Evolutionary conservation across 345 rosid genomes (phyloP).

Genomic region (Psidium friedrichsthalianum): DNA sequence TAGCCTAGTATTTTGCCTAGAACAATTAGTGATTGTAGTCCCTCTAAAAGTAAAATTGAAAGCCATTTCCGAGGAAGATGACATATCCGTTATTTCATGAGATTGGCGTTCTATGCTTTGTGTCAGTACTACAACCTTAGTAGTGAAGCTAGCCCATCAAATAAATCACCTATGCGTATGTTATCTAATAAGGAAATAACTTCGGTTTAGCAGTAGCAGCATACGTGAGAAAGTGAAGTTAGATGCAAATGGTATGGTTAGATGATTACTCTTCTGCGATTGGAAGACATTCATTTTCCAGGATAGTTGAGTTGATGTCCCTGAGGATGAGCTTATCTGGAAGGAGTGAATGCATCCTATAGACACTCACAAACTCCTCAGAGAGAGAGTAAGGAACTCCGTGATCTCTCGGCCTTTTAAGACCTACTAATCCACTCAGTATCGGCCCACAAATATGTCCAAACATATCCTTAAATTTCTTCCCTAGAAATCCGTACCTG

Average conservation of each 20-base stretch:
- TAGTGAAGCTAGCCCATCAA: no score
- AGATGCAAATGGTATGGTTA: not conserved
- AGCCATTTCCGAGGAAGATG: not conserved
- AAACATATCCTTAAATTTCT: constrained; percentile 50
- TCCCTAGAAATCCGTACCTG: constrained; percentile 60
- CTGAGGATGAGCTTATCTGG: constrained; percentile 48
- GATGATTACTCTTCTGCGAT: constrained; percentile 30
- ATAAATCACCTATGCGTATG: no score
- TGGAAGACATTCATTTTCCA: constrained; percentile 31
- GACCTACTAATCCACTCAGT: constrained; percentile 64
- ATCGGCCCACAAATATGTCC: constrained; percentile 47
- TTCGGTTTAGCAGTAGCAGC: not conserved
- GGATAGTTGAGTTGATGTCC: constrained; percentile 26
- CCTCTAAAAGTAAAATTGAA: not conserved
- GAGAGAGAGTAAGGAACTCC: constrained; percentile 71
- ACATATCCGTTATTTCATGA: not conserved
- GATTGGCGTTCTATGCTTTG: not conserved
- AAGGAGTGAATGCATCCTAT: constrained; percentile 60
- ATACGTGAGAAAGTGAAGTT: not conserved
- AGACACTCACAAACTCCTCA: constrained; percentile 64
- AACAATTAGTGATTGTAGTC: not conserved
- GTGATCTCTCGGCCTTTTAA: constrained; percentile 59
- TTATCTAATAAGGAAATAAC: no score
- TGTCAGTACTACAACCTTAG: not conserved
- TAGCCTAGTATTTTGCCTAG: constrained; percentile 21